Percentiles rank a stretch among this genome's conserved stretches.
These are phyloP conservation scores for Fusarium miscanthi DNA, from an alignment of 2,329 filamentous ascomycete species.

Conservation along the genomic window DNA sequence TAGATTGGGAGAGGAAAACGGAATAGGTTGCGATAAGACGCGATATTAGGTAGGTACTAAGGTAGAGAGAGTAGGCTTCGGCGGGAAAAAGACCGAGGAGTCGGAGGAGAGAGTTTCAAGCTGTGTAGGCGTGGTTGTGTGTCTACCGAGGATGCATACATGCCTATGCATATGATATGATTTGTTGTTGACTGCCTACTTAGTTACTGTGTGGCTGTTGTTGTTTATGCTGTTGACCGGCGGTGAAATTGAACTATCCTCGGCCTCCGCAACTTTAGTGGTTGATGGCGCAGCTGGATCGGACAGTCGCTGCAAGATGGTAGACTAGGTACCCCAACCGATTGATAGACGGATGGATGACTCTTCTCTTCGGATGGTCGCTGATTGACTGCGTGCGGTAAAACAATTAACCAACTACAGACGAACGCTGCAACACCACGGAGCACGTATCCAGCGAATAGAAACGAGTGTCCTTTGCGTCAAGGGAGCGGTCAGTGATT, in stretches of 20 bases:
- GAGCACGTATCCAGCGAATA: constrained; percentile 23
- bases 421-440: constrained; percentile 20
- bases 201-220: background rate
- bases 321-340: constrained; percentile 5
- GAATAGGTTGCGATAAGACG: constrained; percentile 12
- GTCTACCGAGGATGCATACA: constrained; percentile 10
- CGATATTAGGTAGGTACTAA: background rate
- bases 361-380: constrained; percentile 12
- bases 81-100: constrained; percentile 1
- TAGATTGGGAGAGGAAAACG: constrained; percentile 21
- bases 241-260: constrained; percentile 27
- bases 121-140: background rate
- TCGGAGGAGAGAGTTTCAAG: background rate
- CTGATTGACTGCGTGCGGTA: background rate
- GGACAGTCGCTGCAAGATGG: constrained; percentile 29
- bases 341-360: constrained; percentile 10
- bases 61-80: background rate
- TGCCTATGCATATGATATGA: background rate
- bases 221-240: constrained; percentile 26
- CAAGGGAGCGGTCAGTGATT: constrained; percentile 33
- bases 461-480: constrained; percentile 16
- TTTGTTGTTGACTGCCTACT: background rate
- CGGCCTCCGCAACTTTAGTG: constrained; percentile 12
- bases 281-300: constrained; percentile 20
- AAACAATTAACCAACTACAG: constrained; percentile 20